Percentiles rank a stretch among this genome's conserved stretches.
These are phyloP conservation scores for Martiniozyma asiatica DNA, from an alignment of 1,139 yeast species.

Conservation along the genomic window DNA sequence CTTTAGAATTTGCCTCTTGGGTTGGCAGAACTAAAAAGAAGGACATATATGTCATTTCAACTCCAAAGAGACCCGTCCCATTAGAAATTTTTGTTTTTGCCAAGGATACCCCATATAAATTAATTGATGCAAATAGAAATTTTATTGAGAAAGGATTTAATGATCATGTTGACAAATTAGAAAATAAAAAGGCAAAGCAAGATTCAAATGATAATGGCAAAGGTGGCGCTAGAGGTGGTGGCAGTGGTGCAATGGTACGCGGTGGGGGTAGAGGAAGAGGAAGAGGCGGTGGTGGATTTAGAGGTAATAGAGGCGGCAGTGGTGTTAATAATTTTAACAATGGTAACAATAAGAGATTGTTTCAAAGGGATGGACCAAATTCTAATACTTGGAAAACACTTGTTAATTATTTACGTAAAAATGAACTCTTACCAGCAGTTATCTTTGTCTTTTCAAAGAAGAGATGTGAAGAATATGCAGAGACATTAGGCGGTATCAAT, in stretches of 20 bases:
- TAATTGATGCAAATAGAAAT: slow-evolving; percentile 61
- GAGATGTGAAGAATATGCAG: slow-evolving; percentile 88
- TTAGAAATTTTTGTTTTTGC: slow-evolving; percentile 82
- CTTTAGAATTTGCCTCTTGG: slow-evolving; percentile 99
- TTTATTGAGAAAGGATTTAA: slow-evolving; percentile 57
- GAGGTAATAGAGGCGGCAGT: slow-evolving; percentile 24
- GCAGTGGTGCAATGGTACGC: no score
- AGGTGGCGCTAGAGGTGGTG: slow-evolving; percentile 16
- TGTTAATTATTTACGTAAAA: slow-evolving; percentile 57
- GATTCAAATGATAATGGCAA: slow-evolving; percentile 15
- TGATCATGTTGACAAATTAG: slow-evolving; percentile 42
- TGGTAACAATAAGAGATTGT: slow-evolving; percentile 25
- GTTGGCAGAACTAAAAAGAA: slow-evolving; percentile 93
- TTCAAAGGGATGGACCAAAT: slow-evolving; percentile 55
- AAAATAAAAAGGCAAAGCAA: slow-evolving; percentile 22
- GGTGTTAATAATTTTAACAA: no score
- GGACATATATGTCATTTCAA: slow-evolving; percentile 89
- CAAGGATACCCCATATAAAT: slow-evolving; percentile 51
- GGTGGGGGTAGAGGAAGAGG: slow-evolving; percentile 7
- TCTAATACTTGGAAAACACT: slow-evolving; percentile 69
- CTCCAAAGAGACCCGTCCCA: slow-evolving; percentile 94
- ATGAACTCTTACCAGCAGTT: slow-evolving; percentile 77
- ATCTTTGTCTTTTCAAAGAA: slow-evolving; percentile 88
- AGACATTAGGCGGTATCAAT: slow-evolving; percentile 59
- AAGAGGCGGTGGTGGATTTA: slow-evolving; percentile 15